Conservation (phyloP, 1,139 yeast genomes). For the Magnusiomyces fungicola region DNA sequence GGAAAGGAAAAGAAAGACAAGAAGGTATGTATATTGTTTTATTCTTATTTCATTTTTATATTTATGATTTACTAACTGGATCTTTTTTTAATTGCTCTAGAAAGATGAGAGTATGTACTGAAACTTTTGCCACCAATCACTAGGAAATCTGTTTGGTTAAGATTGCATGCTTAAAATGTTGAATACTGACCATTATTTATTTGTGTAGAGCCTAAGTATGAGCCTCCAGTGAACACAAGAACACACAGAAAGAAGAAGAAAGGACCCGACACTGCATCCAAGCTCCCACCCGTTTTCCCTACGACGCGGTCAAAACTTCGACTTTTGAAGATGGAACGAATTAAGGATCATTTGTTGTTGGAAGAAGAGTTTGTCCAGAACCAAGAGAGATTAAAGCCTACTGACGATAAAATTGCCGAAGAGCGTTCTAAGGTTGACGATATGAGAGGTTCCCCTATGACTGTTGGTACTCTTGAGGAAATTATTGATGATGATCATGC, state of each 20-base stretch:
- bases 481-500: slow-evolving; percentile 98
- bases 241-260: slow-evolving; percentile 80
- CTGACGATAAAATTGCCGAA: slow-evolving; percentile 94
- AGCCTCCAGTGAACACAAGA: slow-evolving; percentile 95
- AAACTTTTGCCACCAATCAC: too few relatives aligned
- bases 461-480: slow-evolving; percentile 94
- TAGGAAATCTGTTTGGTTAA: too few relatives aligned
- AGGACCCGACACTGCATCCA: slow-evolving; percentile 85
- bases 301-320: slow-evolving; percentile 90
- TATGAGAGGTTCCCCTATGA: slow-evolving; percentile 93
- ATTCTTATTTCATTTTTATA: background rate
- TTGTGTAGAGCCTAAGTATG: slow-evolving; percentile 79
- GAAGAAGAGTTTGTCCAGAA: slow-evolving; percentile 96
- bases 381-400: slow-evolving; percentile 91
- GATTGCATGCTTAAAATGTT: too few relatives aligned
- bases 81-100: slow-evolving; percentile 18
- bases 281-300: slow-evolving; percentile 84
- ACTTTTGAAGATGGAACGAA: slow-evolving; percentile 85
- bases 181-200: background rate
- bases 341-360: slow-evolving; percentile 86
- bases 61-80: slow-evolving; percentile 16
- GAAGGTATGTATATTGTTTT: slow-evolving; percentile 3
- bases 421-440: slow-evolving; percentile 94
- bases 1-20: slow-evolving; percentile 64
- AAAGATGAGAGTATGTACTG: slow-evolving; percentile 32